Conservation (phyloP, 2,329 filamentous ascomycete genomes). For the Geosmithia morbida region DNA sequence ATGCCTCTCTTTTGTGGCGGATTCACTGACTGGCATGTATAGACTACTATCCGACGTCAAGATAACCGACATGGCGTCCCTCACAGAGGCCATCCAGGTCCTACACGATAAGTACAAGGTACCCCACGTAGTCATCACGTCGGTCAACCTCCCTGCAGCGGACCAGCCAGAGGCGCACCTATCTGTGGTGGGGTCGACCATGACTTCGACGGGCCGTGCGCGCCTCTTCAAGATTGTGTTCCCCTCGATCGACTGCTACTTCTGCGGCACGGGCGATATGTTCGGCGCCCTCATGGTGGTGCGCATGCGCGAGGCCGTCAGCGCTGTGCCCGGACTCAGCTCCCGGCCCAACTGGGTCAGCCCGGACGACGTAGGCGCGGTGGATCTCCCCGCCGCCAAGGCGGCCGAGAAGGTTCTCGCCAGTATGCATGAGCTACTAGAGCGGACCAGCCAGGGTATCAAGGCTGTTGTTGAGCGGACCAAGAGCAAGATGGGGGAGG, state of each 20-base stretch:
- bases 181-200: slow-evolving; percentile 65
- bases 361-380: slow-evolving; percentile 51
- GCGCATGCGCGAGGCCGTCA: slow-evolving; percentile 71
- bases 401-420: slow-evolving; percentile 79
- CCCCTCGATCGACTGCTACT: slow-evolving; percentile 81
- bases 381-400: slow-evolving; percentile 66
- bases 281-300: slow-evolving; percentile 86
- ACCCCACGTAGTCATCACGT: slow-evolving; percentile 88
- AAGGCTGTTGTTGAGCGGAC: slow-evolving; percentile 30
- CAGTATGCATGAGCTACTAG: slow-evolving; percentile 80
- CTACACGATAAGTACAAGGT: slow-evolving; percentile 65
- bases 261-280: slow-evolving; percentile 96
- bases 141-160: slow-evolving; percentile 53
- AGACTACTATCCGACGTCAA: slow-evolving; percentile 76
- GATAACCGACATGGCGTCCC: slow-evolving; percentile 59
- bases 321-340: slow-evolving; percentile 27
- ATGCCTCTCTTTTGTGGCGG: background rate
- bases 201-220: slow-evolving; percentile 45
- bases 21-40: background rate
- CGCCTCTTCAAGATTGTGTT: slow-evolving; percentile 84
- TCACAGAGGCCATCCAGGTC: slow-evolving; percentile 59
- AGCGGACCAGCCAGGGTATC: slow-evolving; percentile 53
- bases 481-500: slow-evolving; percentile 22
- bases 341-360: slow-evolving; percentile 57
- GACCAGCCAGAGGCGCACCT: slow-evolving; percentile 37